Conservation (phyloP, 306 rosid species). For the Vigna reflexopilosa region DNA sequence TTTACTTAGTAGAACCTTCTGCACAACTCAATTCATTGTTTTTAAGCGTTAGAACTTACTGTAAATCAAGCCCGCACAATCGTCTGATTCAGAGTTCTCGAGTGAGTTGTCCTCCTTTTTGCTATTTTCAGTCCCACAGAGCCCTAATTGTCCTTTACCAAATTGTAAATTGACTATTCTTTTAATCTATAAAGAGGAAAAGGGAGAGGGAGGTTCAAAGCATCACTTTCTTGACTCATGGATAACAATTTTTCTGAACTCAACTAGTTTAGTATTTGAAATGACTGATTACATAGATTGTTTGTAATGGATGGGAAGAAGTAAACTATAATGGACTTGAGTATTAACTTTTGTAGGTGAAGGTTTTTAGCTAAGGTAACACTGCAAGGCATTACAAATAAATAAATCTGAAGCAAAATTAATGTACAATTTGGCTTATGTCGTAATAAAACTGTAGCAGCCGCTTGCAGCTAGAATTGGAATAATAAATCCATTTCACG, state of each 20-base stretch:
- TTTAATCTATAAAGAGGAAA: neutral
- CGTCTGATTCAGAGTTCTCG: neutral
- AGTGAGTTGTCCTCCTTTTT: neutral
- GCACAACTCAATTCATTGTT: neutral
- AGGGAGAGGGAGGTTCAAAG: neutral
- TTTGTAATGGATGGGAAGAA: neutral
- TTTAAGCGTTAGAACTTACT: neutral
- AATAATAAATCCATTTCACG: too few species aligned
- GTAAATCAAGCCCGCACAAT: conserved; percentile 8
- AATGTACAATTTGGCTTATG: too few species aligned
- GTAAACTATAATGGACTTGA: too few species aligned
- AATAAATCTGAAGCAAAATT: too few species aligned
- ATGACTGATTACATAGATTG: neutral
- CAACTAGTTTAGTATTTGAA: neutral
- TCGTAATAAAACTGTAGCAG: too few species aligned
- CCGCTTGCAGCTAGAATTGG: too few species aligned
- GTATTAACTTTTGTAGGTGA: too few species aligned
- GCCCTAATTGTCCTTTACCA: neutral
- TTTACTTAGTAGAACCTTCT: conserved; percentile 23
- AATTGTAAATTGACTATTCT: neutral
- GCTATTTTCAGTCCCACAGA: neutral
- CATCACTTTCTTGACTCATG: conserved; percentile 11
- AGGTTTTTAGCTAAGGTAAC: too few species aligned
- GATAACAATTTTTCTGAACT: neutral
- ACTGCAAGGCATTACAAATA: too few species aligned